phyloP scores from a whole-genome alignment of 208 protist species.

The Dictyostelium gargantuum region DNA sequence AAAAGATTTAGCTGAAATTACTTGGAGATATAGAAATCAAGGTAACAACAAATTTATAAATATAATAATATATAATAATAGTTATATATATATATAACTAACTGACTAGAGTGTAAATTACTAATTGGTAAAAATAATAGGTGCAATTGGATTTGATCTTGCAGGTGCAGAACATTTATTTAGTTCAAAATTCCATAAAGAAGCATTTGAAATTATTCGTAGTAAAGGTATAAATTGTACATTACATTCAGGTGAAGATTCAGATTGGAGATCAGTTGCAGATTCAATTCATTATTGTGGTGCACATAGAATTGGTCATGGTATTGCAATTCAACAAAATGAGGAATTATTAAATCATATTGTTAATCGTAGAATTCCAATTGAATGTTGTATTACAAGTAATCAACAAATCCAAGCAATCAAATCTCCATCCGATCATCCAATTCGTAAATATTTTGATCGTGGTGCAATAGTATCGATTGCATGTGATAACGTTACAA shows the following conservation, averaged over 20 bases:
- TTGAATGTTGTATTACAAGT: constrained; percentile 83
- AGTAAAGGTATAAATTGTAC: constrained; percentile 79
- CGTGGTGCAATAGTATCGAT: constrained; percentile 75
- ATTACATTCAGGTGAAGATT: constrained; percentile 78
- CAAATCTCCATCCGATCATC: constrained; percentile 64
- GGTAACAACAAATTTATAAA: constrained; percentile 60
- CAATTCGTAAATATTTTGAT: constrained; percentile 83
- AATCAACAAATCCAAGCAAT: constrained; percentile 84
- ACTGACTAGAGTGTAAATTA: too few relatives aligned
- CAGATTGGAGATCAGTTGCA: constrained; percentile 66
- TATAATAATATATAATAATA: too few relatives aligned
- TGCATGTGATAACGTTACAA: constrained; percentile 81
- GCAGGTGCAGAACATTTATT: constrained; percentile 82
- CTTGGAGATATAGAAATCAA: constrained; percentile 76
- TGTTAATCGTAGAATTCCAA: constrained; percentile 73
- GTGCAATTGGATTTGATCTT: constrained; percentile 80
- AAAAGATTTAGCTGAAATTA: constrained; percentile 81
- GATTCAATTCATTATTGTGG: constrained; percentile 81
- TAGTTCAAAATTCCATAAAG: constrained; percentile 71
- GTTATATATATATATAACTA: too few relatives aligned
- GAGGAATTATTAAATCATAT: constrained; percentile 74
- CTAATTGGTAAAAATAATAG: too few relatives aligned
- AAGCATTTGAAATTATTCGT: constrained; percentile 77
- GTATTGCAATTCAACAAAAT: constrained; percentile 76
- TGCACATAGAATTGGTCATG: constrained; percentile 84